Conservation (phyloP, 202 grass and related monocot species). For the Brachypodium distachyon region DNA sequence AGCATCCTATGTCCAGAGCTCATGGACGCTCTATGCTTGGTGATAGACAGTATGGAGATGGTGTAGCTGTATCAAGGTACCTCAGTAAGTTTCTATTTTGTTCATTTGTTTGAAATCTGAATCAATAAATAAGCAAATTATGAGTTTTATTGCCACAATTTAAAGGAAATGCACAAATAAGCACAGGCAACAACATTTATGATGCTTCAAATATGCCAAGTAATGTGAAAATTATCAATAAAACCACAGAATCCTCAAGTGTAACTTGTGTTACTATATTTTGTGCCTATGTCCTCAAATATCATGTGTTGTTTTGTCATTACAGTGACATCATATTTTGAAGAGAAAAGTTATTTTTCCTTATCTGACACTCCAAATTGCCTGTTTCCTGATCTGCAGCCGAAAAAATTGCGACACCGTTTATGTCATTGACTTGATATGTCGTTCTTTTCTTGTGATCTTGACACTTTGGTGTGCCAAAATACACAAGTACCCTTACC, state of each 20-base stretch:
- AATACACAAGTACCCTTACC: neutral
- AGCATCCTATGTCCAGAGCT: slow-evolving; percentile 68
- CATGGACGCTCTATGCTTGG: slow-evolving; percentile 83
- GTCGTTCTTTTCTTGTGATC: neutral
- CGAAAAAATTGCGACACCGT: neutral
- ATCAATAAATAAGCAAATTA: slow-evolving; percentile 12
- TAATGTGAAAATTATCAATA: neutral
- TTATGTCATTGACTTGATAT: too few species aligned
- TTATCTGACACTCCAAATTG: neutral
- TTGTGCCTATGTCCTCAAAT: neutral
- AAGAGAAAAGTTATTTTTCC: too few species aligned
- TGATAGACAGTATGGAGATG: slow-evolving; percentile 53
- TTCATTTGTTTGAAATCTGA: slow-evolving; percentile 27
- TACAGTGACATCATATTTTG: neutral
- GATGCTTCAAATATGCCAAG: neutral
- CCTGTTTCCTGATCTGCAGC: neutral
- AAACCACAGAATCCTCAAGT: neutral
- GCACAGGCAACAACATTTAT: neutral
- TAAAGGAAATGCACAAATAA: neutral
- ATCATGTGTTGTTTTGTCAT: neutral
- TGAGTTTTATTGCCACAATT: neutral
- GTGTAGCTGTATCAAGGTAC: slow-evolving; percentile 88
- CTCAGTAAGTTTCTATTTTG: slow-evolving; percentile 65
- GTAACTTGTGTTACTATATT: neutral
- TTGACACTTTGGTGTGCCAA: neutral